These are phyloP conservation scores for Lipomyces chichibuensis DNA, from an alignment of 805 yeast genomes.

Conservation along the genomic window DNA sequence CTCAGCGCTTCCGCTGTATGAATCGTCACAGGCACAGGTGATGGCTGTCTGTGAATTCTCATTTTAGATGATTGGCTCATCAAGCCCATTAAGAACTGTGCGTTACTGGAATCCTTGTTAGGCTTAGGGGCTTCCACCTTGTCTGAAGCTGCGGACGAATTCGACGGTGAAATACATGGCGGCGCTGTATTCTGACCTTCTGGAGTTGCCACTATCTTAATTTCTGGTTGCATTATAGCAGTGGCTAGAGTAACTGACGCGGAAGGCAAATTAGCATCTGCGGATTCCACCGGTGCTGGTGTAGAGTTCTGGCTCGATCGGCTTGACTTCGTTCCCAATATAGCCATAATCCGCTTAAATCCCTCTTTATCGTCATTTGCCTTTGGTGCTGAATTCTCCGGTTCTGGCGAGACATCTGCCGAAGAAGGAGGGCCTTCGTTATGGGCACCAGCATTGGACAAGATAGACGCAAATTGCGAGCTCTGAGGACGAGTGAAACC, in stretches of 20 bases:
- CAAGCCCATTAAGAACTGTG: constrained; percentile 27
- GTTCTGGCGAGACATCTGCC: not conserved
- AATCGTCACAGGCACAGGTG: constrained; percentile 10
- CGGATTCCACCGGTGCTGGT: not conserved
- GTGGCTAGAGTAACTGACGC: not conserved
- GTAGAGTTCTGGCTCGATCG: constrained; percentile 8
- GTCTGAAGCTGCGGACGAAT: not conserved
- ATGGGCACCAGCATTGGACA: not conserved
- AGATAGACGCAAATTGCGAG: not conserved
- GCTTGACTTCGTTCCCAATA: constrained; percentile 35
- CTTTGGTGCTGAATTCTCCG: not conserved
- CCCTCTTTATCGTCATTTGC: constrained; percentile 40
- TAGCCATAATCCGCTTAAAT: constrained; percentile 42
- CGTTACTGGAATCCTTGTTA: constrained; percentile 11
- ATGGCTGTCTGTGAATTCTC: constrained; percentile 4
- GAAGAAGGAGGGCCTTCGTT: not conserved
- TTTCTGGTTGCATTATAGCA: not conserved
- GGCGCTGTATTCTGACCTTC: not conserved
- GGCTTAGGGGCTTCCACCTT: not conserved
- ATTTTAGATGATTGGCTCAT: constrained; percentile 26
- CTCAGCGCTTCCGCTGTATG: not conserved
- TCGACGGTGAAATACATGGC: not conserved
- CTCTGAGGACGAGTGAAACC: not conserved
- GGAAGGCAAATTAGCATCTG: not conserved
- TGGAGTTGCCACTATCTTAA: not conserved